Evolutionary conservation across 306 rosid genomes (phyloP).

Genomic region (Medicago lupulina): DNA sequence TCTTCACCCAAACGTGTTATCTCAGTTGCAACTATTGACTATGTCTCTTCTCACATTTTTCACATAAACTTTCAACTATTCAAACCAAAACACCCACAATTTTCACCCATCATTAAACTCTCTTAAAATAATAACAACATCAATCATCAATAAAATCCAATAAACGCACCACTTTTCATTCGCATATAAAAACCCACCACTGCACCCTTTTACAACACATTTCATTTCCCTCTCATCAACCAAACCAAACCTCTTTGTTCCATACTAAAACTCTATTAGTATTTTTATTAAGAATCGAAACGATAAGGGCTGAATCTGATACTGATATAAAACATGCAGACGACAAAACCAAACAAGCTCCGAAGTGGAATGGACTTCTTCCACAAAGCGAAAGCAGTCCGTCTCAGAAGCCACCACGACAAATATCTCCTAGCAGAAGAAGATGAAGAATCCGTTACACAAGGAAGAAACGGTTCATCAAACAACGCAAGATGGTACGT

Average conservation of each 20-base stretch:
- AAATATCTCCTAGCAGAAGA: slow-evolving; percentile 84
- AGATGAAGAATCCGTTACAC: slow-evolving; percentile 81
- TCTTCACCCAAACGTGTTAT: slow-evolving; percentile 38
- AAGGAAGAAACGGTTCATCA: slow-evolving; percentile 72
- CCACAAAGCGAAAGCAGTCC: slow-evolving; percentile 78
- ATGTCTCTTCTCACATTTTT: neutral
- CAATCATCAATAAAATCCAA: neutral
- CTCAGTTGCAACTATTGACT: slow-evolving; percentile 43
- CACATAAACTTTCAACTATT: slow-evolving; percentile 7
- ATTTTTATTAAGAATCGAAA: no score
- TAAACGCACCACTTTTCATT: neutral
- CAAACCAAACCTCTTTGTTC: no score
- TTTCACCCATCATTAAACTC: slow-evolving; percentile 25
- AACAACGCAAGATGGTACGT: slow-evolving; percentile 69
- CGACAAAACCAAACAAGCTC: slow-evolving; percentile 51
- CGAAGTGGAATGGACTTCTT: slow-evolving; percentile 69
- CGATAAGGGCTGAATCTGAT: no score
- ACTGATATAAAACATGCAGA: slow-evolving; percentile 26
- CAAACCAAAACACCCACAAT: slow-evolving; percentile 4
- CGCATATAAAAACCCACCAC: neutral
- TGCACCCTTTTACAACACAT: neutral
- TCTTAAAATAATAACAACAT: neutral
- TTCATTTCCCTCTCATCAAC: no score
- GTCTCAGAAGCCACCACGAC: slow-evolving; percentile 76
- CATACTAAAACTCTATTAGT: no score